Conservation (phyloP, 495 filamentous ascomycete species). For the Aspergillus sclerotiicarbonarius region DNA sequence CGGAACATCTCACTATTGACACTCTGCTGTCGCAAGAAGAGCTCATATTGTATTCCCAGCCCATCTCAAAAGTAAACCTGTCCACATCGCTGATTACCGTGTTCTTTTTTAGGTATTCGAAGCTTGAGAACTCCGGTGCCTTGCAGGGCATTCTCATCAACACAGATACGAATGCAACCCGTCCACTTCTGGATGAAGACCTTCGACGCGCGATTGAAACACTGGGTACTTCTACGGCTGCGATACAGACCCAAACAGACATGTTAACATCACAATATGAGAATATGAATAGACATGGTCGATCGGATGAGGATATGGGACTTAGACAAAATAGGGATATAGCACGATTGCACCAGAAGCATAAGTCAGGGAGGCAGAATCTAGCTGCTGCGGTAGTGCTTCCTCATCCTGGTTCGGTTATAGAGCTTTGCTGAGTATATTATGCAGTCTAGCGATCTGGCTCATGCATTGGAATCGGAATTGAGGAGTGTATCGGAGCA, state of each 20-base stretch:
- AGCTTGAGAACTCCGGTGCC: conserved; percentile 30
- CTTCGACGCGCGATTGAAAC: conserved; percentile 36
- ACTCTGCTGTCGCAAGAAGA: conserved; percentile 45
- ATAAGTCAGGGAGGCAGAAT: conserved; percentile 38
- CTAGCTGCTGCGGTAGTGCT: conserved; percentile 32
- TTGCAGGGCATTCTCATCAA: conserved; percentile 30
- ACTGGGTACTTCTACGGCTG: conserved; percentile 36
- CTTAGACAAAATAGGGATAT: conserved; percentile 27
- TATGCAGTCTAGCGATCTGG: conserved; percentile 34
- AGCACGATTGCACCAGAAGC: conserved; percentile 34
- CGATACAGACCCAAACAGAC: conserved; percentile 35
- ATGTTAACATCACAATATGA: conserved; percentile 32
- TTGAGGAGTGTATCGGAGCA: conserved; percentile 35
- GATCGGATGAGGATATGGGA: conserved; percentile 23
- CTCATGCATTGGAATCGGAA: conserved; percentile 30
- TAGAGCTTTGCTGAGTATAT: conserved; percentile 20
- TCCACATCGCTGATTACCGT: not conserved
- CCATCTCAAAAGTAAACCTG: not conserved
- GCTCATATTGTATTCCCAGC: conserved; percentile 30
- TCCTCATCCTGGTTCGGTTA: not conserved
- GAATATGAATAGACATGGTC: conserved; percentile 26
- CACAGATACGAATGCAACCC: conserved; percentile 27
- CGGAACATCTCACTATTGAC: conserved; percentile 30
- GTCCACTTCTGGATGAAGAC: conserved; percentile 41
- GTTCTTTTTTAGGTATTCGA: conserved; percentile 28